These are phyloP conservation scores for Lentithecium fluviatile DNA, from an alignment of 495 filamentous ascomycete genomes.

Conservation along the genomic window DNA sequence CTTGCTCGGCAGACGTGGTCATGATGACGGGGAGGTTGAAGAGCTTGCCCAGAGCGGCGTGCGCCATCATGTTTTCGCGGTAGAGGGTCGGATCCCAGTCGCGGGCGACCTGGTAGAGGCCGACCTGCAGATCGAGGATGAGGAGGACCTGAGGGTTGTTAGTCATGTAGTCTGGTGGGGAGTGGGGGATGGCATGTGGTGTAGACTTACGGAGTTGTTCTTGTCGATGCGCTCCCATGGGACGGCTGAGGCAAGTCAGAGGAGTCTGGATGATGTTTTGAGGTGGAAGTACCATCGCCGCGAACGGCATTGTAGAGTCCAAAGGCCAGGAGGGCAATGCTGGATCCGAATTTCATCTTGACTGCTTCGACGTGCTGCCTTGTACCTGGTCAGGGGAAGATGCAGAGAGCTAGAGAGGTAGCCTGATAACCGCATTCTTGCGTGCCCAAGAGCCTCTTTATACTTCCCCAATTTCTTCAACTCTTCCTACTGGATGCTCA, in stretches of 20 bases:
- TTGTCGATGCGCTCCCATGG: slow-evolving; percentile 54
- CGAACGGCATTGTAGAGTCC: slow-evolving; percentile 22
- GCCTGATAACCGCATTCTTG: not conserved
- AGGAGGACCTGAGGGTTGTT: slow-evolving; percentile 53
- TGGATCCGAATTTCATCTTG: slow-evolving; percentile 29
- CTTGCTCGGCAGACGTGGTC: slow-evolving; percentile 62
- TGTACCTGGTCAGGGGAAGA: not conserved
- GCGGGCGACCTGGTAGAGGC: slow-evolving; percentile 63
- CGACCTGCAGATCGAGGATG: slow-evolving; percentile 71
- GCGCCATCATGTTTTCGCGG: slow-evolving; percentile 66
- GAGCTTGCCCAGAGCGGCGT: slow-evolving; percentile 62
- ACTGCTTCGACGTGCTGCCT: not conserved
- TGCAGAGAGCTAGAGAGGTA: not conserved
- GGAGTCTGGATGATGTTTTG: not conserved
- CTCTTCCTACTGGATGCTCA: too few species aligned
- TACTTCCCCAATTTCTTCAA: too few species aligned
- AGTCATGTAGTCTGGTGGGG: slow-evolving; percentile 1
- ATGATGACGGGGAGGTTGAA: slow-evolving; percentile 70
- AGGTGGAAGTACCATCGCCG: slow-evolving; percentile 11
- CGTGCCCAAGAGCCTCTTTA: slow-evolving; percentile 4
- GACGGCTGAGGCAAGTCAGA: slow-evolving; percentile 25
- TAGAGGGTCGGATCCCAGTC: slow-evolving; percentile 64
- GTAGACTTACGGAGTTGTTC: slow-evolving; percentile 51
- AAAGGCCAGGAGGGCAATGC: slow-evolving; percentile 20
- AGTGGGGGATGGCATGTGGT: not conserved